Evolutionary conservation across 768 basidiomycete species (phyloP), one percentile per base, ranked within the genome.

Genomic region (Macrolepiota dolichaula): DNA sequence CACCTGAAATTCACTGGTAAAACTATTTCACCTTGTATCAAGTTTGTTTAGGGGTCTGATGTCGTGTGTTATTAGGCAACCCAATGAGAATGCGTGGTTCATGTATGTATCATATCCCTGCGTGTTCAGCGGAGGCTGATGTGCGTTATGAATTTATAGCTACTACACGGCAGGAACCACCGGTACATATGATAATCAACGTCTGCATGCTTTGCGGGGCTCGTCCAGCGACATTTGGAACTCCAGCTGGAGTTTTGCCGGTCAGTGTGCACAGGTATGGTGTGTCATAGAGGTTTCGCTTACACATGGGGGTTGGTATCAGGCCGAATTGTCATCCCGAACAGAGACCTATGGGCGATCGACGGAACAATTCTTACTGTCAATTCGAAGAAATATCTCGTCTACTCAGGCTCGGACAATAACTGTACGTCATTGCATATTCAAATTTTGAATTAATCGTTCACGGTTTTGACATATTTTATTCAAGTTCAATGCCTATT

Each of bases 401-500:
- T 76, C 0, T 74, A 73, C 53, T 74, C 73, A 3, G 70, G 68
- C 42, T 74, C 69, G 69, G 73, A 74, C 59, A 73, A 73, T 9
- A 63, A 61, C 29, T 63, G 71, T 74, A 47, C 55, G 71, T 65
- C 12, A 12, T 17, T 46, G 9, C 29, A 32, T 3, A 7, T 35
- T n/a, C 22, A 9, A 15, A 5, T 55, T 19, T 15, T 19, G 22
- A 17, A 17, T 19, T 2, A 22, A 11, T 24, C 12, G 12, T 13
- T 51, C 9, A 22, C 42, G n/a, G 22, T 1, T 12, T 38, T 51
- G 36, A 51, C 54, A 10, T 25, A n/a, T 49, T 22, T 13, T 24
- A 73, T n/a, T n/a, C n/a, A n/a, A n/a, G 72, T 73, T 57, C 74
- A 75, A 66, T 73, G 74, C 52, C 66, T 75, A 12, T 75, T 40